A percentile compares a stretch with the other conserved stretches of the same genome.
phyloP scores from a whole-genome alignment of 2,329 filamentous ascomycete genomes.

The Trichoderma guizhouense region DNA sequence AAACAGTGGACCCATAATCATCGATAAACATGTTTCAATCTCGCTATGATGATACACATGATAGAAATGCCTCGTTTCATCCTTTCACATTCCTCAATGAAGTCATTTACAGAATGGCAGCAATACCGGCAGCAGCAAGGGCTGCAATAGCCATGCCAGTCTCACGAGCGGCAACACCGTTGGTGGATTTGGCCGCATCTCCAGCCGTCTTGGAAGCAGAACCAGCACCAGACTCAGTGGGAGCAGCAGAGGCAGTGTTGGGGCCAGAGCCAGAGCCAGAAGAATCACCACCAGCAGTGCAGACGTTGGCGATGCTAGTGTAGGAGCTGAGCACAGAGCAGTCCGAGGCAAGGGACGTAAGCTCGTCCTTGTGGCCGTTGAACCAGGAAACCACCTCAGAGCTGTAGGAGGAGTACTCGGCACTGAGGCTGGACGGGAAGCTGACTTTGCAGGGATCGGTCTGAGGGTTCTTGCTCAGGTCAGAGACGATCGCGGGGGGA shows the following conservation, averaged over 20 bases:
- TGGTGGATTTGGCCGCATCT: background rate
- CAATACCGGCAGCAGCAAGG: constrained; percentile 30
- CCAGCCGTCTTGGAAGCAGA: background rate
- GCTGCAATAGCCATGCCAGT: constrained; percentile 30
- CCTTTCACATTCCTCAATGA: background rate
- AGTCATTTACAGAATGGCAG: constrained; percentile 29
- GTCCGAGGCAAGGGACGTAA: constrained; percentile 26
- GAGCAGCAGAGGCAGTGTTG: background rate
- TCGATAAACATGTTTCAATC: background rate
- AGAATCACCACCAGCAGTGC: constrained; percentile 18
- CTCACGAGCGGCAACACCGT: constrained; percentile 23
- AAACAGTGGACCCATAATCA: background rate
- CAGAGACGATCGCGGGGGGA: constrained; percentile 28
- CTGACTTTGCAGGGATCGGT: constrained; percentile 34
- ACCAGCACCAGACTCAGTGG: background rate
- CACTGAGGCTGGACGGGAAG: constrained; percentile 31
- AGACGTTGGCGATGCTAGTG: constrained; percentile 25
- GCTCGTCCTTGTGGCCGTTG: constrained; percentile 26
- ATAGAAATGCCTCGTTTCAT: background rate
- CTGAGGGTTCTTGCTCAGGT: constrained; percentile 25
- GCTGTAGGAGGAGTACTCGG: constrained; percentile 33
- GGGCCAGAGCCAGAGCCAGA: constrained; percentile 12
- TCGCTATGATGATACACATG: background rate
- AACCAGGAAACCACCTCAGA: constrained; percentile 32
- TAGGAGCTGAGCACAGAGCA: constrained; percentile 28